Percentiles rank a stretch among this genome's conserved stretches.
These are phyloP conservation scores for Pogostemon cablin DNA, from an alignment of 257 asterid genomes.

Conservation along the genomic window DNA sequence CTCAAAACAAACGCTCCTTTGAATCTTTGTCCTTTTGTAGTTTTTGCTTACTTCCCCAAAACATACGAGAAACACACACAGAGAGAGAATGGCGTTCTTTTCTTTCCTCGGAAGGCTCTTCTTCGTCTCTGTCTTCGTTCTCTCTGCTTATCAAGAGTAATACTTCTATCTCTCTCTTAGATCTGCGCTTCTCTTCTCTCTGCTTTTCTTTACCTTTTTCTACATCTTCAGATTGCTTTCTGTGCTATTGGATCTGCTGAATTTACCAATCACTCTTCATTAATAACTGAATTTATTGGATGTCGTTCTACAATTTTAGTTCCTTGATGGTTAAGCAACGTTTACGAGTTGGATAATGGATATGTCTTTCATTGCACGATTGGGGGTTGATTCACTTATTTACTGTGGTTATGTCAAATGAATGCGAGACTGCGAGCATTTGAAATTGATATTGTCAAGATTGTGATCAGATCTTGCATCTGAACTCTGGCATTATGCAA, in stretches of 20 bases:
- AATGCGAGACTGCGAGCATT: neutral
- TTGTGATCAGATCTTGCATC: constrained; percentile 15
- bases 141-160: constrained; percentile 94
- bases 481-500: neutral
- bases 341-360: constrained; percentile 16
- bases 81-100: constrained; percentile 62
- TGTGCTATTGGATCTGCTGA: constrained; percentile 52
- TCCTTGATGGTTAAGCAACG: neutral
- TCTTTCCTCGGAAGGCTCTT: constrained; percentile 80
- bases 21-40: constrained; percentile 37
- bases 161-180: constrained; percentile 39
- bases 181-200: constrained; percentile 46
- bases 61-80: constrained; percentile 12
- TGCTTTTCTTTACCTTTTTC: neutral
- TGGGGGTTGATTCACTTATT: constrained; percentile 10
- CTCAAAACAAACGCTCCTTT: constrained; percentile 22
- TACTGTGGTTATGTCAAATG: neutral
- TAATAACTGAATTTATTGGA: neutral
- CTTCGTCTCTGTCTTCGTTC: constrained; percentile 87
- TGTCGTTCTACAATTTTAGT: constrained; percentile 12
- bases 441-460: neutral
- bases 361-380: neutral
- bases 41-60: constrained; percentile 11
- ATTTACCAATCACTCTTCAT: constrained; percentile 3
- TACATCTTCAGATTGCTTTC: constrained; percentile 2